phyloP scores from a whole-genome alignment of 1,284 basidiomycete species.

The Phlebopus sp. region DNA sequence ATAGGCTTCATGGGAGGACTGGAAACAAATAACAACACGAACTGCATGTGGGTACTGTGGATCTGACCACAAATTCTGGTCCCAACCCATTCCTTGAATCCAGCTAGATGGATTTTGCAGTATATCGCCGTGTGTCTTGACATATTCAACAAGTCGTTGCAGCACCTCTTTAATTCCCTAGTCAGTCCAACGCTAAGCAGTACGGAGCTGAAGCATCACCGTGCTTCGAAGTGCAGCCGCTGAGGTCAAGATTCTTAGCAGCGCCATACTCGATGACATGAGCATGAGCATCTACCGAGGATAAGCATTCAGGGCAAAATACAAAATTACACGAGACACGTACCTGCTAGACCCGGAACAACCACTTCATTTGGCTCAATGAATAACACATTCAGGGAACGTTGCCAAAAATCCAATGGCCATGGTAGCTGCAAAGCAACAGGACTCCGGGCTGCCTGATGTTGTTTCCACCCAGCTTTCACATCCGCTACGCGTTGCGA shows the following conservation, averaged over 20 bases:
- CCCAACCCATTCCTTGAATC: slow-evolving; percentile 91
- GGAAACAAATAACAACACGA: slow-evolving; percentile 20
- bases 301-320: background rate
- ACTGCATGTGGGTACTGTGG: slow-evolving; percentile 79
- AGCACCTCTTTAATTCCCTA: slow-evolving; percentile 52
- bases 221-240: slow-evolving; percentile 54
- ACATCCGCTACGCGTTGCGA: slow-evolving; percentile 17
- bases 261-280: slow-evolving; percentile 68
- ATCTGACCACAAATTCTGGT: slow-evolving; percentile 78
- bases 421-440: slow-evolving; percentile 20
- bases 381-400: slow-evolving; percentile 39
- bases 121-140: slow-evolving; percentile 56
- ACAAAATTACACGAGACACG: slow-evolving; percentile 2
- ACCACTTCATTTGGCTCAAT: slow-evolving; percentile 48
- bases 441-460: slow-evolving; percentile 1
- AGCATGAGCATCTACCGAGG: slow-evolving; percentile 69
- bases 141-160: slow-evolving; percentile 59
- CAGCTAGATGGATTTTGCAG: slow-evolving; percentile 54
- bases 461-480: slow-evolving; percentile 21
- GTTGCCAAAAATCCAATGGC: slow-evolving; percentile 17
- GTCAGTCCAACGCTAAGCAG: slow-evolving; percentile 1
- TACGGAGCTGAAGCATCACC: slow-evolving; percentile 36
- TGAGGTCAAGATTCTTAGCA: slow-evolving; percentile 64
- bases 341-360: slow-evolving; percentile 71
- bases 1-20: background rate